A percentile compares a stretch with the other conserved stretches of the same genome.
Conservation (phyloP, 2,329 filamentous ascomycete genomes). For the Diaporthe ilicicola region DNA sequence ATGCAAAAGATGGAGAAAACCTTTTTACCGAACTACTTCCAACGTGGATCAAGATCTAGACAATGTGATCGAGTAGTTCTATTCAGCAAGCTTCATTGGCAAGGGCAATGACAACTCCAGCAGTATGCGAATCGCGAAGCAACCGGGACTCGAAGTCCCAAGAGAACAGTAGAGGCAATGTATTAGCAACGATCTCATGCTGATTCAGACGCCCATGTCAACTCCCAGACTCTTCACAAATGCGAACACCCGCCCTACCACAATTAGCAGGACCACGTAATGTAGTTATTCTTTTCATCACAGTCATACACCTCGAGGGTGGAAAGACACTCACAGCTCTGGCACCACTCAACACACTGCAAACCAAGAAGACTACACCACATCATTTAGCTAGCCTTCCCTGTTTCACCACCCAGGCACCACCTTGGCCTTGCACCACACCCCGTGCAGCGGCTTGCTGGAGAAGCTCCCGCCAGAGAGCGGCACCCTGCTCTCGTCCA, state of each 20-base stretch:
- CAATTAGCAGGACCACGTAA: not conserved
- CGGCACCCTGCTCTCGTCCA: conserved; percentile 14
- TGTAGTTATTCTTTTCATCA: not conserved
- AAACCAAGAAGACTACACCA: not conserved
- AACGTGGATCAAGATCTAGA: too few relatives aligned
- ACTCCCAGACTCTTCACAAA: not conserved
- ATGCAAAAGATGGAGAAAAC: too few relatives aligned
- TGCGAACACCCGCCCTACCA: not conserved
- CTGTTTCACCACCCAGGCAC: not conserved
- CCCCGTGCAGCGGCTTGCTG: conserved; percentile 1
- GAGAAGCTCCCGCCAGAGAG: conserved; percentile 5
- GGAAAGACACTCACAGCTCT: too few relatives aligned
- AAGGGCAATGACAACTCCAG: too few relatives aligned
- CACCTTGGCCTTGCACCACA: not conserved
- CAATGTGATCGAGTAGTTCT: too few relatives aligned
- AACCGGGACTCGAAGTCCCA: too few relatives aligned
- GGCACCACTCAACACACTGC: not conserved
- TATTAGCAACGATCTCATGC: not conserved
- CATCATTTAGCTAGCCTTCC: not conserved
- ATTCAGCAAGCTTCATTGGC: too few relatives aligned
- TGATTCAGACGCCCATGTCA: not conserved
- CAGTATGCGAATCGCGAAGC: too few relatives aligned
- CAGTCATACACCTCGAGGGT: too few relatives aligned
- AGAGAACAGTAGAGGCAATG: not conserved
- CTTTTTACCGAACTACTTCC: too few relatives aligned